phyloP scores from a whole-genome alignment of 257 asterid species.

The Plectranthus barbatus region DNA sequence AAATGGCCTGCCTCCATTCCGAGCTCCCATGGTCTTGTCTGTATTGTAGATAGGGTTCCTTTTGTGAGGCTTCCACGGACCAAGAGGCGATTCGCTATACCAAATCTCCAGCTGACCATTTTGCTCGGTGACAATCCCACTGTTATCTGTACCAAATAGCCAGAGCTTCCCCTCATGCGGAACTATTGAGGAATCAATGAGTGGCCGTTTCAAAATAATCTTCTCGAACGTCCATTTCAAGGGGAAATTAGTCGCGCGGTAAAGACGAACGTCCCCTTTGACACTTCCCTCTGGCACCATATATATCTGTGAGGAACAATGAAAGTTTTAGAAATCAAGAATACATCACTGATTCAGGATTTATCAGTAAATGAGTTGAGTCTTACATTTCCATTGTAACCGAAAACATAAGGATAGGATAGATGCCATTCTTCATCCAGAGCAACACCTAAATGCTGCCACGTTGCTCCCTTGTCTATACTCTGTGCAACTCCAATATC shows the following conservation, averaged over 20 bases:
- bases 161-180: slow-evolving; percentile 64
- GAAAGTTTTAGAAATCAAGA: background rate
- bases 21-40: slow-evolving; percentile 70
- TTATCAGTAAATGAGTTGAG: background rate
- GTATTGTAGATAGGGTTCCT: slow-evolving; percentile 72
- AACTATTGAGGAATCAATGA: slow-evolving; percentile 64
- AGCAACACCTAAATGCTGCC: slow-evolving; percentile 86
- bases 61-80: slow-evolving; percentile 89
- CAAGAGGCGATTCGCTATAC: slow-evolving; percentile 73
- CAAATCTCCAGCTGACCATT: slow-evolving; percentile 87
- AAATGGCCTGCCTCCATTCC: slow-evolving; percentile 93
- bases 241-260: slow-evolving; percentile 77
- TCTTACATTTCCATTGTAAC: slow-evolving; percentile 75
- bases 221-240: slow-evolving; percentile 67
- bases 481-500: slow-evolving; percentile 91
- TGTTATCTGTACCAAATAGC: slow-evolving; percentile 88
- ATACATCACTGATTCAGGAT: background rate
- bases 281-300: slow-evolving; percentile 91
- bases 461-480: slow-evolving; percentile 73
- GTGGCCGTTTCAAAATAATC: slow-evolving; percentile 53
- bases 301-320: slow-evolving; percentile 45
- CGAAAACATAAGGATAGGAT: slow-evolving; percentile 81
- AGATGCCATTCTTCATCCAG: slow-evolving; percentile 96
- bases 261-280: slow-evolving; percentile 89
- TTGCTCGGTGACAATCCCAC: slow-evolving; percentile 49